Conservation (phyloP, 2,329 filamentous ascomycete species). For the Xylaria multiplex region DNA sequence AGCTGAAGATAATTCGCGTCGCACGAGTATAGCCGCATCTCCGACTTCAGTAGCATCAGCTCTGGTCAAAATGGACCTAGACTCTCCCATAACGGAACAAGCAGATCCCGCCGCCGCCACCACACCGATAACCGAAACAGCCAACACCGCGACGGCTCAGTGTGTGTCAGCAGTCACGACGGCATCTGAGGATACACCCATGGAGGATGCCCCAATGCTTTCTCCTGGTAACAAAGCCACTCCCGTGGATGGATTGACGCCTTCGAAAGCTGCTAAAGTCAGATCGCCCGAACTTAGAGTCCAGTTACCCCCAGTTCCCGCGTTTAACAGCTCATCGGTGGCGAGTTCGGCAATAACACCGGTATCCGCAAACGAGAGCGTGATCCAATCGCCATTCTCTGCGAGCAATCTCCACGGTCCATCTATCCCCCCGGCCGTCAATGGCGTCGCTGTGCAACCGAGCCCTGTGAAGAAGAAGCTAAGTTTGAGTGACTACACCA, state of each 20-base stretch:
- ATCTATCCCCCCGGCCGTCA: constrained; percentile 55
- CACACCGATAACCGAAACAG: constrained; percentile 29
- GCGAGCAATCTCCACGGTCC: constrained; percentile 54
- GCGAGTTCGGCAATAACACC: constrained; percentile 57
- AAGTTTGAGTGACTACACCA: constrained; percentile 72
- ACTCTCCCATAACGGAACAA: constrained; percentile 51
- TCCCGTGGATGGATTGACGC: background rate
- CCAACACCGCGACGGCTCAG: constrained; percentile 12
- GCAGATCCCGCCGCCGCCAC: constrained; percentile 23
- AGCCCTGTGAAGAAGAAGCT: constrained; percentile 75
- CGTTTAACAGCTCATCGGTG: constrained; percentile 56
- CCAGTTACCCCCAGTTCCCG: constrained; percentile 66
- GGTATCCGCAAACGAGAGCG: constrained; percentile 56
- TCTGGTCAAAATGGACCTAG: constrained; percentile 54
- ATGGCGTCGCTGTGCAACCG: constrained; percentile 59
- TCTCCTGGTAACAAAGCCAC: constrained; percentile 39
- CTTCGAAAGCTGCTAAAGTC: constrained; percentile 31
- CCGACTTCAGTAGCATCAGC: constrained; percentile 46
- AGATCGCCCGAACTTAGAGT: constrained; percentile 54
- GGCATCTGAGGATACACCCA: constrained; percentile 39
- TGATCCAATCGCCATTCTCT: constrained; percentile 63
- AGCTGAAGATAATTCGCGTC: constrained; percentile 53
- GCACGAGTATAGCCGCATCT: constrained; percentile 45
- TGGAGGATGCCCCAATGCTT: constrained; percentile 50
- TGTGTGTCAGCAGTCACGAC: constrained; percentile 9